Evolutionary conservation across 2,329 filamentous ascomycete species (phyloP).

Genomic region (Alternaria sp.): DNA sequence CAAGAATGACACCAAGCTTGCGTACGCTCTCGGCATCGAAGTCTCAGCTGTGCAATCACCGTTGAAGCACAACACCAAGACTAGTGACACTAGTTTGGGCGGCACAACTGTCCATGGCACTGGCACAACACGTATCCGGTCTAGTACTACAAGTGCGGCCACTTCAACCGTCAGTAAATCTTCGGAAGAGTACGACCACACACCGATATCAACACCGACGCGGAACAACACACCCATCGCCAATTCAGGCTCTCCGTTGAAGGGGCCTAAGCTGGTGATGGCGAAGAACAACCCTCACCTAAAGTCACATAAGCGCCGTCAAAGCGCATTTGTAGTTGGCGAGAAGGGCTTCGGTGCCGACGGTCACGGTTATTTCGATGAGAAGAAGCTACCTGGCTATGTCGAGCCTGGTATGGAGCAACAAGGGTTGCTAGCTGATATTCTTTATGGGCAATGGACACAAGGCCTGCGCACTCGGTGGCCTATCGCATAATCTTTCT

Average conservation of each 20-base stretch:
- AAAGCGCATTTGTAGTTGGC: slow-evolving; percentile 53
- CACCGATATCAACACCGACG: slow-evolving; percentile 32
- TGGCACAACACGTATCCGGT: slow-evolving; percentile 45
- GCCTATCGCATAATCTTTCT: slow-evolving; percentile 38
- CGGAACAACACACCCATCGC: slow-evolving; percentile 39
- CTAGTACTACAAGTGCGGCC: slow-evolving; percentile 36
- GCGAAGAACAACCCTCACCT: slow-evolving; percentile 86
- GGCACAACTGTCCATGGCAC: slow-evolving; percentile 49
- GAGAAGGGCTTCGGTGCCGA: slow-evolving; percentile 55
- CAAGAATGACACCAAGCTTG: slow-evolving; percentile 73
- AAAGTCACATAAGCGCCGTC: slow-evolving; percentile 72
- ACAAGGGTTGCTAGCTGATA: slow-evolving; percentile 85
- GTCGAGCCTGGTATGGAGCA: slow-evolving; percentile 85
- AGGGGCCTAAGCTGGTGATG: slow-evolving; percentile 74
- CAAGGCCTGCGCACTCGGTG: slow-evolving; percentile 73
- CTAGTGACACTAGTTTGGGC: slow-evolving; percentile 44
- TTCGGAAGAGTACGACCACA: slow-evolving; percentile 30
- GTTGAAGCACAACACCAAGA: slow-evolving; percentile 42
- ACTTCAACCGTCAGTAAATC: slow-evolving; percentile 28
- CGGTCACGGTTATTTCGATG: slow-evolving; percentile 43
- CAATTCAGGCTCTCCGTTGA: slow-evolving; percentile 54
- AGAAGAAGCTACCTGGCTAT: slow-evolving; percentile 66
- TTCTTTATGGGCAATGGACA: slow-evolving; percentile 89
- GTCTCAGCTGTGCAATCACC: slow-evolving; percentile 41
- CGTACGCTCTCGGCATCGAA: slow-evolving; percentile 54